Percentiles rank a stretch among this genome's conserved stretches.
phyloP scores from a whole-genome alignment of 495 filamentous ascomycete species.

The Penicillium alfredii region DNA sequence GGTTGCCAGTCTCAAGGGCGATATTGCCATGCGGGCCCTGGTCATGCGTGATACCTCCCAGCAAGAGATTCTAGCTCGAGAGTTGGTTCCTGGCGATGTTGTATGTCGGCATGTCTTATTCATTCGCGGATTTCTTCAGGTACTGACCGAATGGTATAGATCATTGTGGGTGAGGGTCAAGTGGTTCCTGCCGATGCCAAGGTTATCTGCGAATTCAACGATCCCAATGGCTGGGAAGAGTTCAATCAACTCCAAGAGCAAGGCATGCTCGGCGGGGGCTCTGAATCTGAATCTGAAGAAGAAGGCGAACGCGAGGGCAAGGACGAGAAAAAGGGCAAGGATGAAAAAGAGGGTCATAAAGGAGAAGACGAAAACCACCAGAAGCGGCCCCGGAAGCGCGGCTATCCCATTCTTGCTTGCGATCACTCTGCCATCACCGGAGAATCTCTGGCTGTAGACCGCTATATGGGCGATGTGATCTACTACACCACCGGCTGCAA shows the following conservation, averaged over 20 bases:
- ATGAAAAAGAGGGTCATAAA: constrained; percentile 9
- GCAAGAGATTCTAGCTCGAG: constrained; percentile 63
- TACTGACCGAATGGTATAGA: constrained; percentile 34
- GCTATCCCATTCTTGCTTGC: constrained; percentile 56
- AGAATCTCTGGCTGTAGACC: constrained; percentile 67
- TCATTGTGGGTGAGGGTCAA: constrained; percentile 64
- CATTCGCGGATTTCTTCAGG: not conserved
- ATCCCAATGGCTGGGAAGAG: constrained; percentile 60
- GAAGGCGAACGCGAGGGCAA: constrained; percentile 8
- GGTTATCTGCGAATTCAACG: constrained; percentile 65
- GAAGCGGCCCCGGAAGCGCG: constrained; percentile 26
- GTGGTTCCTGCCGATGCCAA: constrained; percentile 66
- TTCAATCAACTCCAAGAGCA: constrained; percentile 50
- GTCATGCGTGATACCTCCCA: constrained; percentile 62
- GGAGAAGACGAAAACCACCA: constrained; percentile 12
- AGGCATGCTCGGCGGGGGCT: constrained; percentile 50
- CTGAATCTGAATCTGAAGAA: constrained; percentile 46
- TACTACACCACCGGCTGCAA: constrained; percentile 73
- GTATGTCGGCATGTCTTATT: constrained; percentile 47
- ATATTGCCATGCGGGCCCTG: constrained; percentile 69
- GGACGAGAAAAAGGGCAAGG: constrained; percentile 9
- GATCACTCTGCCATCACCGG: constrained; percentile 72
- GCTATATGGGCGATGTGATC: constrained; percentile 62
- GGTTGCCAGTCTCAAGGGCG: constrained; percentile 71
- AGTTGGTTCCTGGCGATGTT: constrained; percentile 75